A percentile compares a stretch with the other conserved stretches of the same genome.
phyloP scores from a whole-genome alignment of 2,329 filamentous ascomycete species.

The Hymenoscyphus fructigenus region DNA sequence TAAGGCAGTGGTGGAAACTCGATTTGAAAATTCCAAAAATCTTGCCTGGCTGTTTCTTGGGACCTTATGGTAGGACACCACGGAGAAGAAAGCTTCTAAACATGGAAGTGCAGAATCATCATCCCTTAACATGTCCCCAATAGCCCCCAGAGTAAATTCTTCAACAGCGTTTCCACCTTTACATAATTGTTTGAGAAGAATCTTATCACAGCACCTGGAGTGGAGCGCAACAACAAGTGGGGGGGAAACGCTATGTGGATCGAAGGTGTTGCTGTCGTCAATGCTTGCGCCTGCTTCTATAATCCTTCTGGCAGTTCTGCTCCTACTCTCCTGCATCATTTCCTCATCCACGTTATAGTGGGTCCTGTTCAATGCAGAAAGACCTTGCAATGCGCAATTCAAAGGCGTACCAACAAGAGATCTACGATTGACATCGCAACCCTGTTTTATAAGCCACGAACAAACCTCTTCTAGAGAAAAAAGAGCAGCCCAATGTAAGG shows the following conservation, averaged over 20 bases:
- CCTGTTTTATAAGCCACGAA: background rate
- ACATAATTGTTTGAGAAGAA: background rate
- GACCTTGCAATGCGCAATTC: background rate
- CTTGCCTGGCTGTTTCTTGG: background rate
- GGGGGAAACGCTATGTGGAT: background rate
- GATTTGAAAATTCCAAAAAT: background rate
- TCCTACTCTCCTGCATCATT: background rate
- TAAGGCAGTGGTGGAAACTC: background rate
- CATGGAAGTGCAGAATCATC: too few species aligned
- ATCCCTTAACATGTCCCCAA: too few species aligned
- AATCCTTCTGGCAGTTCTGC: background rate
- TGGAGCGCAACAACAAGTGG: background rate
- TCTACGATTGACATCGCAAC: background rate
- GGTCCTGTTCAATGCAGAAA: background rate
- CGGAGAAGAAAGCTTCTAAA: background rate
- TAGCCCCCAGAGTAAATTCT: background rate
- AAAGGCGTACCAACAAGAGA: background rate
- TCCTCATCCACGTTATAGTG: too few species aligned
- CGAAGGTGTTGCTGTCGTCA: too few species aligned
- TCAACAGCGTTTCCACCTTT: background rate
- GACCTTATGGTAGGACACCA: background rate
- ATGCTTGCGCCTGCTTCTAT: background rate
- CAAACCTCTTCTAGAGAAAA: background rate
- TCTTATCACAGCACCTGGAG: background rate
- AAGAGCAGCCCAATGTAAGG: background rate